A percentile compares a stretch with the other conserved stretches of the same genome.
phyloP scores from a whole-genome alignment of 129 eudicot species.

The sunflower (Helianthus annuus) region DNA sequence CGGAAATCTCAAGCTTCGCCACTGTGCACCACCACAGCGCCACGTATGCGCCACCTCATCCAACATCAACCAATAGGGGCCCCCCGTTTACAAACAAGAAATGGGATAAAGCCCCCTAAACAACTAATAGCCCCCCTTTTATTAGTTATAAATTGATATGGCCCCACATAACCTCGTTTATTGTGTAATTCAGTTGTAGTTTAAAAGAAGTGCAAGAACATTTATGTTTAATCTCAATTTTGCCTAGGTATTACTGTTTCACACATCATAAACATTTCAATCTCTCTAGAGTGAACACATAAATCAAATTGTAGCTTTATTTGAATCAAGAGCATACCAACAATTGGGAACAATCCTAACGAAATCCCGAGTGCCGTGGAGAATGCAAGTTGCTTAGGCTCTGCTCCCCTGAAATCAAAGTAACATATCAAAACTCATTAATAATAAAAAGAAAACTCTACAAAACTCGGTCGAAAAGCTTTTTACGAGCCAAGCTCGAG shows the following conservation, averaged over 20 bases:
- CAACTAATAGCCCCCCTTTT: too few relatives aligned
- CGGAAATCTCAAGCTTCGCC: too few relatives aligned
- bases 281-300: neutral
- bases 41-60: too few relatives aligned
- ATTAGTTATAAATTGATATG: too few relatives aligned
- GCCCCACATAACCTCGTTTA: too few relatives aligned
- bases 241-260: neutral
- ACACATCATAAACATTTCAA: neutral
- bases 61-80: too few relatives aligned
- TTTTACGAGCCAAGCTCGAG: too few relatives aligned
- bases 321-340: slow-evolving; percentile 52
- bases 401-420: slow-evolving; percentile 70
- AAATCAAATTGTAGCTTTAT: neutral
- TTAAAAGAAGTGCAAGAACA: neutral
- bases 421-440: neutral
- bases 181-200: neutral
- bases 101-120: too few relatives aligned
- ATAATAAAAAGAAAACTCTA: too few relatives aligned
- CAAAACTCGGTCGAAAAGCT: too few relatives aligned
- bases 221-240: neutral
- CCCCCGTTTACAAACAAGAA: too few relatives aligned
- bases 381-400: slow-evolving; percentile 89
- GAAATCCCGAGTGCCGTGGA: slow-evolving; percentile 83
- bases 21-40: too few relatives aligned
- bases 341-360: slow-evolving; percentile 82